These are phyloP conservation scores for Boletus rubroflammeus DNA, from an alignment of 768 basidiomycete genomes.

Conservation along the genomic window DNA sequence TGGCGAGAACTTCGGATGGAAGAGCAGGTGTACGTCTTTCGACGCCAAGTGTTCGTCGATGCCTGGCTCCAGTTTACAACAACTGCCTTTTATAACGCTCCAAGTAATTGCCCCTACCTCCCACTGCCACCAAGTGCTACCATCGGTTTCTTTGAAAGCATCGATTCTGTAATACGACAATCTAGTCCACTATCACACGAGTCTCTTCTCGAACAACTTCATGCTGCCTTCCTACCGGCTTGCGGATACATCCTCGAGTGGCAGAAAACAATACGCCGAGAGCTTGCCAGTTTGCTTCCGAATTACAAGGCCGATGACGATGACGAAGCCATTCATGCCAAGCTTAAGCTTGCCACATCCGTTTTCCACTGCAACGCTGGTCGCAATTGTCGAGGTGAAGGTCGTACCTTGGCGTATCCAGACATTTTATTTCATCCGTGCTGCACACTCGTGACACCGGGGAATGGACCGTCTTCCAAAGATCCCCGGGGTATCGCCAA, in stretches of 20 bases:
- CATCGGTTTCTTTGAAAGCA: slow-evolving; percentile 19
- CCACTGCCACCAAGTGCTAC: slow-evolving; percentile 28
- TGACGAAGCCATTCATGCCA: slow-evolving; percentile 15
- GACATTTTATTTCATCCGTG: slow-evolving; percentile 30
- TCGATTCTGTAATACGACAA: slow-evolving; percentile 28
- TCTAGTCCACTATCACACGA: slow-evolving; percentile 2
- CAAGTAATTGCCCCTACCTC: slow-evolving; percentile 17
- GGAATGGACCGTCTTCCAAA: slow-evolving; percentile 9
- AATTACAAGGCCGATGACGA: slow-evolving; percentile 15
- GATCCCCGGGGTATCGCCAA: slow-evolving; percentile 21
- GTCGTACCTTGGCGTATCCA: slow-evolving; percentile 19
- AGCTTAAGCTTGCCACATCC: slow-evolving; percentile 28
- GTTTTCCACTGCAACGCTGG: slow-evolving; percentile 22
- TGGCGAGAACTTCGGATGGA: slow-evolving; percentile 33
- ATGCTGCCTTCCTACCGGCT: slow-evolving; percentile 13
- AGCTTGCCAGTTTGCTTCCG: slow-evolving; percentile 28
- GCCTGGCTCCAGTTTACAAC: slow-evolving; percentile 24
- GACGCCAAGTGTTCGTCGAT: slow-evolving; percentile 26
- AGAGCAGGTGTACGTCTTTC: slow-evolving; percentile 25
- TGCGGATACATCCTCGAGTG: slow-evolving; percentile 22
- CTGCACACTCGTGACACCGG: slow-evolving; percentile 15
- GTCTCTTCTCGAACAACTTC: slow-evolving; percentile 16
- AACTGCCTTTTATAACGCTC: slow-evolving; percentile 9
- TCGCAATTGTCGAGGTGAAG: slow-evolving; percentile 12
- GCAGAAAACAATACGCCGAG: slow-evolving; percentile 25